A percentile compares a stretch with the other conserved stretches of the same genome.
phyloP scores from a whole-genome alignment of 139 green algal genomes.

The Microglena sp. region DNA sequence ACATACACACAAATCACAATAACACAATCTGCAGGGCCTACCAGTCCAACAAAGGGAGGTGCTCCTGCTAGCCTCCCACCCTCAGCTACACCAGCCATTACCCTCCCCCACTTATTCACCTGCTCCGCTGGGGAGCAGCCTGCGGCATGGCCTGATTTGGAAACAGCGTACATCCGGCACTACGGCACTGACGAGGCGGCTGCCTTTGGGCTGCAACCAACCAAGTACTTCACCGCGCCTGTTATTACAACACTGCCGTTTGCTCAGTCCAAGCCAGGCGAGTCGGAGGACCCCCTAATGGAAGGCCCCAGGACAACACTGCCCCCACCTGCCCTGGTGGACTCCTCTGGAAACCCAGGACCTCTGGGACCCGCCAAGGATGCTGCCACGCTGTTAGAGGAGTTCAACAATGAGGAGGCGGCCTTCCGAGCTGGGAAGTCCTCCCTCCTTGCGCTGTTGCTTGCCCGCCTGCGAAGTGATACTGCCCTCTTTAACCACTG shows the following conservation, averaged over 20 bases:
- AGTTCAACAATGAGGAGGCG: not conserved
- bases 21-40: not conserved
- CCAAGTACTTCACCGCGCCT: slow-evolving; percentile 68
- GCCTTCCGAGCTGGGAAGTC: not conserved
- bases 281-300: not conserved
- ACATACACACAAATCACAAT: slow-evolving; percentile 1
- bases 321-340: not conserved
- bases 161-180: no score
- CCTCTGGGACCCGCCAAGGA: not conserved
- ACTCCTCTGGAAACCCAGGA: not conserved
- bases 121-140: no score
- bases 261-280: not conserved
- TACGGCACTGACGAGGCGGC: not conserved
- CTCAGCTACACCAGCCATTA: not conserved
- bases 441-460: not conserved
- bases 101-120: not conserved
- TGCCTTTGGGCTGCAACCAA: not conserved
- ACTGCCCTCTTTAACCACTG: not conserved
- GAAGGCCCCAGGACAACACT: slow-evolving; percentile 1
- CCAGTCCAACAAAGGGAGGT: slow-evolving; percentile 5
- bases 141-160: no score
- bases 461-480: not conserved
- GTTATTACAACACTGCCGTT: not conserved
- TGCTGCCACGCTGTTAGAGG: not conserved
- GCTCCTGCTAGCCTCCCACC: not conserved